A percentile compares a stretch with the other conserved stretches of the same genome.
Conservation (phyloP, 2,329 filamentous ascomycete species). For the Reticulascus tulasneorum region DNA sequence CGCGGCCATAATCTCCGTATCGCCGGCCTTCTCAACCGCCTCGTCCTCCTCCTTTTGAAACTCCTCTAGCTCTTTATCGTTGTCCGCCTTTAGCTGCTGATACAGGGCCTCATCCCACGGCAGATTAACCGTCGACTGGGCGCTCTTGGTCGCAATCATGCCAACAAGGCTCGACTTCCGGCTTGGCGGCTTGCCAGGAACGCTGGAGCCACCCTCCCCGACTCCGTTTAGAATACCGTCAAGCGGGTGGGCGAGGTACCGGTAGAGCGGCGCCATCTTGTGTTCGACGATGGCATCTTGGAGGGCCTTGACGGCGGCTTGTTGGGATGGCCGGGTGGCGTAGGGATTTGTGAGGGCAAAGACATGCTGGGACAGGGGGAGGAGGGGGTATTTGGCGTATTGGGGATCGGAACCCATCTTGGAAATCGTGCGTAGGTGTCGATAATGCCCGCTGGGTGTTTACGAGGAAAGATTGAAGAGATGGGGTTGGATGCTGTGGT, state of each 20-base stretch:
- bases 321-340: constrained; percentile 61
- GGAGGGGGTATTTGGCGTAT: constrained; percentile 79
- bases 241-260: constrained; percentile 75
- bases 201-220: constrained; percentile 55
- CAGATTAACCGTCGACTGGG: constrained; percentile 62
- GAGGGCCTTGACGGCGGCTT: constrained; percentile 67
- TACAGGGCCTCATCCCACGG: constrained; percentile 92
- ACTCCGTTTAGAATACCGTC: constrained; percentile 77
- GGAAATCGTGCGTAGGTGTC: no score
- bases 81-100: constrained; percentile 69
- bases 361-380: constrained; percentile 79
- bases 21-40: constrained; percentile 90
- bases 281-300: constrained; percentile 80
- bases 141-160: constrained; percentile 70
- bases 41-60: constrained; percentile 89
- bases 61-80: constrained; percentile 70
- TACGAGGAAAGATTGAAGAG: no score
- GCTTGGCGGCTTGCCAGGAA: constrained; percentile 53
- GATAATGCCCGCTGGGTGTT: no score
- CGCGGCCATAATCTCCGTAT: constrained; percentile 90
- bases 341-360: constrained; percentile 82
- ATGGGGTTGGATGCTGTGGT: no score
- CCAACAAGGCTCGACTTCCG: constrained; percentile 68
- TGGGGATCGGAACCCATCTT: constrained; percentile 74
- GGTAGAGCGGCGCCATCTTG: constrained; percentile 85